Evolutionary conservation across 495 filamentous ascomycete genomes (phyloP), one percentile per base, ranked within the genome.

Genomic region (Penicilliopsis zonata): DNA sequence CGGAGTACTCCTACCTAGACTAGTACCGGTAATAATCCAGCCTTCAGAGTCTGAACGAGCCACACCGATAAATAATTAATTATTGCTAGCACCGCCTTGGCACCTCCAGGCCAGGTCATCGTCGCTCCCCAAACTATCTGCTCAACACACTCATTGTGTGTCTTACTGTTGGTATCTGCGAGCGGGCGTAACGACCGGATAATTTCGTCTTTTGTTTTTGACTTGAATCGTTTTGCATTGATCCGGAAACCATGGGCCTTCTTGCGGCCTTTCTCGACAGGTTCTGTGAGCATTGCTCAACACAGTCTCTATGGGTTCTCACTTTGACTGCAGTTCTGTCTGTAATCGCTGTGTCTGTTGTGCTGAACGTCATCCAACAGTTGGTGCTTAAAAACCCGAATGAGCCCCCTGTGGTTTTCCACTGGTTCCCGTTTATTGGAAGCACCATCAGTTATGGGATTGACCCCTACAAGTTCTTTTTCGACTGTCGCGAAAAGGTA

Each of bases 311-410:
- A 30, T 52, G 46, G 38, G 47, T 52, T 5, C 36, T 63, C 14
- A 36, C 29, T 30, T 36, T 35, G 2, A 39, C 51, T 5, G 53
- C 44, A n/a, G 25, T 45, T 3, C 27, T 59, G 26, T 55, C 52
- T 7, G 37, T 59, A 15, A 35, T 62, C 40, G 43, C 41, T n/a
- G 19, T 63, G 13, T 52, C 55, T 12, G 44, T 61, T 17, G 36
- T 58, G 17, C 8, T 79, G 51, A 87, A 87, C 45, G 75, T 87
- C 31, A 38, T 82, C 34, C 52, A 61, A 26, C 83, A 90, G 46
- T 39, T 86, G 7, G 55, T 87, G 19, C 76, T 80, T 59, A 77
- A 70, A 51, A 80, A 78, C 36, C 59, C 63, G 5, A 58, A 70
- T 41, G 69, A 74, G 33, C 74, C 74, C 10, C 74, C 74, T 1